Conservation (phyloP, 2,329 filamentous ascomycete species). For the Alternaria consortialis region DNA sequence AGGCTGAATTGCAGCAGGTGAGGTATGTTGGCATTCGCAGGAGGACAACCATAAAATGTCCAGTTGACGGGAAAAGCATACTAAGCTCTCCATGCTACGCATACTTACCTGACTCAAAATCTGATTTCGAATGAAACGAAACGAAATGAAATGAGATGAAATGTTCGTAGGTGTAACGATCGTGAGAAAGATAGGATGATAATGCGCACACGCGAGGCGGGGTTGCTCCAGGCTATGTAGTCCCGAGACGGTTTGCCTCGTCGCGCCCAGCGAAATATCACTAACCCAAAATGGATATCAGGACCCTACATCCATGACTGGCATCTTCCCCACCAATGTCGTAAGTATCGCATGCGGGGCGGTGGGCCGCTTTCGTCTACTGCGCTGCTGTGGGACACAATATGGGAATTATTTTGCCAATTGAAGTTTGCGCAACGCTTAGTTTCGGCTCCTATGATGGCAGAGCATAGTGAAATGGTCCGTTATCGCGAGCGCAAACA, state of each 20-base stretch:
- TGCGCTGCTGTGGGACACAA: conserved; percentile 23
- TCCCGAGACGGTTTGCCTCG: conserved; percentile 15
- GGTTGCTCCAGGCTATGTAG: conserved; percentile 35
- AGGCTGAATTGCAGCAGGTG: conserved; percentile 5
- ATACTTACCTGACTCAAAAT: conserved; percentile 7
- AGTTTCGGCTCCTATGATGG: conserved; percentile 29
- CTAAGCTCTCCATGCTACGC: conserved; percentile 14
- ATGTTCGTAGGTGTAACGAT: background rate
- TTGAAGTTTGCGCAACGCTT: conserved; percentile 34
- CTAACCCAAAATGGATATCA: conserved; percentile 38
- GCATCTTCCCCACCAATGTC: conserved; percentile 41
- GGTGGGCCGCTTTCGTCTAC: conserved; percentile 14
- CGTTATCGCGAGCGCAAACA: conserved; percentile 33
- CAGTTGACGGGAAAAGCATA: conserved; percentile 12
- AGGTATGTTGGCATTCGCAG: conserved; percentile 9
- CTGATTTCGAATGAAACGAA: background rate
- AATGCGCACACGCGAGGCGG: conserved; percentile 35
- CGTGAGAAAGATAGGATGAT: conserved; percentile 8
- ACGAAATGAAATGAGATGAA: background rate
- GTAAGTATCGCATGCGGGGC: conserved; percentile 37
- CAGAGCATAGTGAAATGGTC: conserved; percentile 26
- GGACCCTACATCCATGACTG: conserved; percentile 38
- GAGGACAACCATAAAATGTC: conserved; percentile 5
- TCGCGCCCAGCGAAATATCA: conserved; percentile 10
- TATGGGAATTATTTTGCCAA: conserved; percentile 35